phyloP scores from a whole-genome alignment of 2,329 filamentous ascomycete genomes.

The Epichloe scottii region DNA sequence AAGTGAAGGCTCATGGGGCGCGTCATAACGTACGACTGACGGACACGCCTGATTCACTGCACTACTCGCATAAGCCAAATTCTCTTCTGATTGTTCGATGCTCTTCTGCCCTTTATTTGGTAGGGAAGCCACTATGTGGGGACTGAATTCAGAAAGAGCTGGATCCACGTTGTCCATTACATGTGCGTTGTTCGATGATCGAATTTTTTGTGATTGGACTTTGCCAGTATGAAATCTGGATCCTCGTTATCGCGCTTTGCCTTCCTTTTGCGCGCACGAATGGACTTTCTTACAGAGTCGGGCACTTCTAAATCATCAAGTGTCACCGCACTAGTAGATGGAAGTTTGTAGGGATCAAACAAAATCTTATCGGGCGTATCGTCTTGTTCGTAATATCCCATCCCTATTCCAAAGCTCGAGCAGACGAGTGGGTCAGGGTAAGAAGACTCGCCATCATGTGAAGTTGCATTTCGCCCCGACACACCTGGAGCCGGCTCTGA shows the following conservation, averaged over 20 bases:
- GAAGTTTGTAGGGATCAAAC: slow-evolving; percentile 45
- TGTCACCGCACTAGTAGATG: slow-evolving; percentile 30
- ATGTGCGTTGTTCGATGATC: slow-evolving; percentile 16
- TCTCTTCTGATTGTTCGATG: slow-evolving; percentile 9
- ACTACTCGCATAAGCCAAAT: slow-evolving; percentile 15
- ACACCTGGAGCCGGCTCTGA: background rate
- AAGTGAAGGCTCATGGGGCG: slow-evolving; percentile 32
- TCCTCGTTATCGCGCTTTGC: slow-evolving; percentile 40
- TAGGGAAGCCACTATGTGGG: background rate
- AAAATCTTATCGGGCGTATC: slow-evolving; percentile 44
- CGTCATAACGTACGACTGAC: background rate
- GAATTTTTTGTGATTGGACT: slow-evolving; percentile 28
- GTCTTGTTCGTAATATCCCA: slow-evolving; percentile 49
- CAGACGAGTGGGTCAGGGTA: slow-evolving; percentile 39
- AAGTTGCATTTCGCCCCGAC: background rate
- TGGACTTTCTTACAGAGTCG: slow-evolving; percentile 42
- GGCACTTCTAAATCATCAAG: slow-evolving; percentile 34
- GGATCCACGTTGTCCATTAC: slow-evolving; percentile 36
- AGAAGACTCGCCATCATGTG: slow-evolving; percentile 16
- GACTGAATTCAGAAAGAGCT: slow-evolving; percentile 29
- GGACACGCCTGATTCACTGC: slow-evolving; percentile 12
- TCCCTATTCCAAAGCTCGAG: slow-evolving; percentile 38
- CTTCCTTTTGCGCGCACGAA: slow-evolving; percentile 40
- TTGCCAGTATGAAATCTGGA: slow-evolving; percentile 38
- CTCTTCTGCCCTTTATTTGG: background rate